Percentiles rank a stretch among this genome's conserved stretches.
Evolutionary conservation across 2,329 filamentous ascomycete genomes (phyloP).

Genomic region (Incumbomyces lentus): DNA sequence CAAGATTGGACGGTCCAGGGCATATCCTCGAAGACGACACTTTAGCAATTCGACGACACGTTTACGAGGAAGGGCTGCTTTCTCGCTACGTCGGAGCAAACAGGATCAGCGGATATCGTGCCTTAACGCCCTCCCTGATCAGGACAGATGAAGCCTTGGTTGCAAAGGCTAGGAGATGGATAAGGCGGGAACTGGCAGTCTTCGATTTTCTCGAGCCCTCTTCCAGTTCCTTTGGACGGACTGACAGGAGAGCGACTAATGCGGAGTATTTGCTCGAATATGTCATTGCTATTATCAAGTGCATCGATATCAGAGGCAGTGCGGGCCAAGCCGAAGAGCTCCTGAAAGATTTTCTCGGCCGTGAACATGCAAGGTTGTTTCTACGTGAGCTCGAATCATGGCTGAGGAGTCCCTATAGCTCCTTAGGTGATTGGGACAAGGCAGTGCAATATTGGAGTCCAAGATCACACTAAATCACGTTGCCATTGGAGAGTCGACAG

Average conservation of each 20-base stretch:
- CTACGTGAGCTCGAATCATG: constrained; percentile 77
- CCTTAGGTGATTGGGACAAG: constrained; percentile 67
- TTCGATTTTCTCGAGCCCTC: constrained; percentile 59
- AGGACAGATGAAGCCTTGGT: constrained; percentile 54
- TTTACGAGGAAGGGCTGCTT: constrained; percentile 64
- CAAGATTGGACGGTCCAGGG: constrained; percentile 3
- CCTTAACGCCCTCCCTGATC: constrained; percentile 60
- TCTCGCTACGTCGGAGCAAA: constrained; percentile 78
- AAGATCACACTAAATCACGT: too few species aligned
- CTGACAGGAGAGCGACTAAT: constrained; percentile 49
- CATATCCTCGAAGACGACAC: constrained; percentile 27
- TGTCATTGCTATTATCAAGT: constrained; percentile 71
- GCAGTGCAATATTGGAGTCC: constrained; percentile 56
- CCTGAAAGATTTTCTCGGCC: constrained; percentile 66
- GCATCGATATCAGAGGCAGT: constrained; percentile 69
- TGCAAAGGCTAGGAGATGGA: constrained; percentile 67
- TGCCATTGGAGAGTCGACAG: too few species aligned
- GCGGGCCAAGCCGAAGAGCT: constrained; percentile 70
- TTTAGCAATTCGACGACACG: constrained; percentile 52
- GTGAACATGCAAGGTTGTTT: constrained; percentile 62
- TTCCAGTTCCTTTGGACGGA: constrained; percentile 15
- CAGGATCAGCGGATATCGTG: constrained; percentile 61
- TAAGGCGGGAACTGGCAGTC: constrained; percentile 72
- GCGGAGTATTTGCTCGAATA: constrained; percentile 81
- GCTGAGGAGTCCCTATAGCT: constrained; percentile 67